Evolutionary conservation across 1,139 yeast genomes (phyloP), one percentile per base, ranked within the genome.

Genomic region (Taphrina flavorubra): DNA sequence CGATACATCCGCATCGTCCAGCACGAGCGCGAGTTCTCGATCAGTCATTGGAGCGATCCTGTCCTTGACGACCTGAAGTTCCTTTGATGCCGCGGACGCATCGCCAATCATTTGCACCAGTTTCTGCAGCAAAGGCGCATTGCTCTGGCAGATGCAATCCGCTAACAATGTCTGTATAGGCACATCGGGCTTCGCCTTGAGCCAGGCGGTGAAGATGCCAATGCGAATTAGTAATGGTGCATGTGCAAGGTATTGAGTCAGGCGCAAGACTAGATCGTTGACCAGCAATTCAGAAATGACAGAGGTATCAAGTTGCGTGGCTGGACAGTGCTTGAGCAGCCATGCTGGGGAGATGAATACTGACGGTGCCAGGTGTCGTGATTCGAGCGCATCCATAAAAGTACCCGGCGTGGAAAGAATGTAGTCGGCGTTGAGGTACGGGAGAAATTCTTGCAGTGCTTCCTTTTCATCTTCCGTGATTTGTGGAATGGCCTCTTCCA

Each of bases 81-180:
- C 53, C 18, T 58, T 31, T 11, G 40, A 11, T 11, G 62, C 62
- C 8, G 51, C 53, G 13, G 62, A 58, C n/a, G 62, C 62, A 44
- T 58, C 62, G 20, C 62, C 62, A 58, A 58, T 58, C 62, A 58
- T 58, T 39, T 58, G 62, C 2, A 58, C 40, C 14, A 58, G 25
- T 34, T 58, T 58, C 34, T 58, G 62, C 14, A 58, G 44, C 14
- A 58, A 40, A 2, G 62, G 62, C 11, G 62, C 62, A 44, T 58
- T 20, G 39, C 53, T 42, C n/a, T 31, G 20, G 25, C 51, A 44
- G 31, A 58, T 44, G 16, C 51, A 42, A 1, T 58, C 51, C 25
- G 62, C 53, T 34, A 56, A 25, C 14, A 44, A 20, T 13, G 11
- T 20, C 31, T 37, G 20, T n/a, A 40, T 56, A 14, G 42, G 18